These are phyloP conservation scores for Lyophyllum atratum DNA, from an alignment of 768 basidiomycete species.

Conservation along the genomic window DNA sequence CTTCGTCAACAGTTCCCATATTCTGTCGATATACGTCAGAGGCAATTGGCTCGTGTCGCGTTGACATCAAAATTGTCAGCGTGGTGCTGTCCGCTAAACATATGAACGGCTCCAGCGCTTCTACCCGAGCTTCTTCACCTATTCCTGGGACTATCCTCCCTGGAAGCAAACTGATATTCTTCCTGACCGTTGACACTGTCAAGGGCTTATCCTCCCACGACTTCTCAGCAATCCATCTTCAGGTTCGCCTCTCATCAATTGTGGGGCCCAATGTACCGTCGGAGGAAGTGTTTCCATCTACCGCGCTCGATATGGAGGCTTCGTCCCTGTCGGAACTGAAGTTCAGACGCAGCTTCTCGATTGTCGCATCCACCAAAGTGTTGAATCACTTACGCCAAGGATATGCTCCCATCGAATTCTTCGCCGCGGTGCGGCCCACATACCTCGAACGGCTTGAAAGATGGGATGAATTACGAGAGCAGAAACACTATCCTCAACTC, in stretches of 20 bases:
- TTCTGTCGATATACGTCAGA: conserved; percentile 94
- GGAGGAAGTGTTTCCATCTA: conserved; percentile 84
- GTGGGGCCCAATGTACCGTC: conserved; percentile 66
- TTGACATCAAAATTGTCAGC: conserved; percentile 81
- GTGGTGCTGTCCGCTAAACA: conserved; percentile 63
- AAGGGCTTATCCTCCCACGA: conserved; percentile 91
- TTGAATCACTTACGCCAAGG: conserved; percentile 70
- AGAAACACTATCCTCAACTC: conserved; percentile 48
- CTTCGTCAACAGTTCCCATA: conserved; percentile 79
- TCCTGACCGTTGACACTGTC: conserved; percentile 82
- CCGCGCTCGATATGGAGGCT: conserved; percentile 70
- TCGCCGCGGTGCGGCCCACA: conserved; percentile 76
- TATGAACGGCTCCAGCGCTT: conserved; percentile 58
- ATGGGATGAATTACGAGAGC: conserved; percentile 93
- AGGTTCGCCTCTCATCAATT: conserved; percentile 87
- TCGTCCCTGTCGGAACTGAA: conserved; percentile 77
- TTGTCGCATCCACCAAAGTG: conserved; percentile 75
- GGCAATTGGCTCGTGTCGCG: conserved; percentile 92
- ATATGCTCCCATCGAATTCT: conserved; percentile 89
- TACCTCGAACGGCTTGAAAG: conserved; percentile 89
- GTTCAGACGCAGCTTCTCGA: conserved; percentile 81
- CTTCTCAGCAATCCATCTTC: conserved; percentile 83
- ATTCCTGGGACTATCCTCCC: conserved; percentile 64
- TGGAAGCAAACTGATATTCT: conserved; percentile 84
- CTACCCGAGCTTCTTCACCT: conserved; percentile 78